Evolutionary conservation across 2,329 filamentous ascomycete genomes (phyloP), one percentile per base, ranked within the genome.

Genomic region (Gnomoniopsis smithogilvyi): DNA sequence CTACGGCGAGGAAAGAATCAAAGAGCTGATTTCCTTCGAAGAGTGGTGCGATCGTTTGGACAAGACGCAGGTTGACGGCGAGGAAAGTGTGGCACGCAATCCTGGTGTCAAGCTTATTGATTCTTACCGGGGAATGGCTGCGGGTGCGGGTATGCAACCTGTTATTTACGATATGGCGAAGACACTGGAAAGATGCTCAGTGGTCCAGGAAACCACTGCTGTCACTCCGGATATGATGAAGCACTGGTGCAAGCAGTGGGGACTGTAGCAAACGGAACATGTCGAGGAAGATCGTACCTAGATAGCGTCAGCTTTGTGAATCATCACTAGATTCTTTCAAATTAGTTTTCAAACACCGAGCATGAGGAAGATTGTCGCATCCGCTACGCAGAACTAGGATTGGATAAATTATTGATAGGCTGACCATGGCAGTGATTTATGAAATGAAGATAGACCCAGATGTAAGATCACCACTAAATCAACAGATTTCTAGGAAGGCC

Each of bases 51-150:
- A 67, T 8, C 65, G 68, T 12, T 67, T 82, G 15, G 74, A 77
- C 57, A 60, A 72, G 56, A 78, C 75, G 49, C 69, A 69, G 1
- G 67, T 68, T 10, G 68, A 68, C 3, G 70, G 67, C 15, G 66
- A 70, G 2, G 68, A 73, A 38, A 53, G 26, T 11, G 59, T 79
- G 1, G 70, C 71, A 1, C 67, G 67, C 36, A 81, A 80, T 62
- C 78, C 79, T 0, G 79, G 74, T 21, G 63, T 81, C 41, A 83
- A 82, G 68, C 67, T 83, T 43, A 64, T 82, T 1, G 78, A 79
- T 36, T 76, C 78, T 46, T 82, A 79, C 62, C 67, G 68, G 49
- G 71, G 64, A 7, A 67, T 74, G 65, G 38, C 60, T 14, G 33
- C 33, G 45, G 49, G 43, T 19, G 51, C 38, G 22, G 49, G 38